Evolutionary conservation across 1,284 basidiomycete species (phyloP), one percentile per base, ranked within the genome.

Genomic region (Ustilago sp.): DNA sequence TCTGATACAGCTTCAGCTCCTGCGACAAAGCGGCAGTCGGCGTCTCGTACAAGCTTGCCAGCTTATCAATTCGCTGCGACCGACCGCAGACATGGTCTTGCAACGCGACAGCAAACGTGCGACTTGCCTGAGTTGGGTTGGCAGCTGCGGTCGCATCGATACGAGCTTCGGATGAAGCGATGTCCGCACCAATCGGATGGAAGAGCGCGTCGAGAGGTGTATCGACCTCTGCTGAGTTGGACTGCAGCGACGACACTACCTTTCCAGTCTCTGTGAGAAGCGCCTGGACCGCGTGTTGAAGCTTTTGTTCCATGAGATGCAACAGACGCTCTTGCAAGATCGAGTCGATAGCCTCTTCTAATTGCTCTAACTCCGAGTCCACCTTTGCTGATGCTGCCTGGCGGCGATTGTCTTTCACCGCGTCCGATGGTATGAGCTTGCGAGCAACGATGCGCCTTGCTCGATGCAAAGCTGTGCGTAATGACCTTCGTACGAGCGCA

Each of bases 141-240:
- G 59, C 19, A 34, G 8, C 9, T 12, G 38, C 36, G 2, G 36
- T 43, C 5, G 39, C 19, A 28, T 28, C 28, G 3, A 32, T 13
- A 17, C 34, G 32, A 41, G 35, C 36, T 32, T 67, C 61, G 51
- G 55, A 41, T 13, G n/a, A 32, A 6, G 48, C 48, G 2, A 7
- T 28, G 15, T 50, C 28, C 23, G 48, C 23, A 12, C 45, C 57
- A 17, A 59, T n/a, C 15, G 50, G 43, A 32, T 43, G 51, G 38
- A 73, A 73, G 19, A 73, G 70, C 6, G 61, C 70, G 39, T 63
- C 70, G 2, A 73, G 54, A 31, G 69, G 69, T 15, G 60, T 19
- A n/a, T 59, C 69, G 34, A 59, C 57, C 1, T 35, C 36, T 11
- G 11, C 36, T 43, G 39, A 17, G 2, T 8, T 48, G 12, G 23